A percentile compares a stretch with the other conserved stretches of the same genome.
Evolutionary conservation across 2,329 filamentous ascomycete genomes (phyloP).

Genomic region (Ophiosphaerella korrae): DNA sequence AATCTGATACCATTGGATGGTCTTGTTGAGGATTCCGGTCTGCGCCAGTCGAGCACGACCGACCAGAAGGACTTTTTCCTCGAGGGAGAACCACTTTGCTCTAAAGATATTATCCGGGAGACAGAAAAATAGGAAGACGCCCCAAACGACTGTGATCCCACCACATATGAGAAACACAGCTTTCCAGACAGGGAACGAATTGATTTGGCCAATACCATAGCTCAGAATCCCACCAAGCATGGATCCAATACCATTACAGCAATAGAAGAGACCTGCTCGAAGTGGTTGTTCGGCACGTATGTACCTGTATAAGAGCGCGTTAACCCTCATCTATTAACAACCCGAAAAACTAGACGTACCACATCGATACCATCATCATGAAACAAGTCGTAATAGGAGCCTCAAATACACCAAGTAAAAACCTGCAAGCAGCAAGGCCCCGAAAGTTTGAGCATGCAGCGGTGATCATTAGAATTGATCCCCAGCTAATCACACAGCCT

Average conservation of each 20-base stretch:
- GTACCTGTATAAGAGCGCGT: slow-evolving; percentile 3
- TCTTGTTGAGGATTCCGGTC: slow-evolving; percentile 53
- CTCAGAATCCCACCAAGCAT: slow-evolving; percentile 40
- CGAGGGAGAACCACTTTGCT: slow-evolving; percentile 49
- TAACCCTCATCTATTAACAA: not conserved
- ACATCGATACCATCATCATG: slow-evolving; percentile 26
- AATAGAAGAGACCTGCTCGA: slow-evolving; percentile 30
- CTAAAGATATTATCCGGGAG: slow-evolving; percentile 51
- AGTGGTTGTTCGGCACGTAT: slow-evolving; percentile 21
- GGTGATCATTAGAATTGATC: slow-evolving; percentile 21
- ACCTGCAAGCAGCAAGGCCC: slow-evolving; percentile 22
- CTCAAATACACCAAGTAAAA: slow-evolving; percentile 30
- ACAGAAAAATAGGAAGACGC: slow-evolving; percentile 46
- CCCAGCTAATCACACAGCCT: slow-evolving; percentile 22
- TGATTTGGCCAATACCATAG: slow-evolving; percentile 50
- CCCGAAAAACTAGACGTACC: slow-evolving; percentile 4
- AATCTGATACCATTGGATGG: slow-evolving; percentile 56
- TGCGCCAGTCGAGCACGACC: slow-evolving; percentile 45
- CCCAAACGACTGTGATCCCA: slow-evolving; percentile 53
- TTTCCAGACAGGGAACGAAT: slow-evolving; percentile 52
- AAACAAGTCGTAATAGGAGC: slow-evolving; percentile 24
- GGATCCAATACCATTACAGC: slow-evolving; percentile 25
- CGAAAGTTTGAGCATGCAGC: slow-evolving; percentile 27
- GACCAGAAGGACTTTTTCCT: slow-evolving; percentile 54
- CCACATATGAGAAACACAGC: slow-evolving; percentile 54